Conservation (phyloP, 352 stramenopile genomes). For the Pythium pyrilobum region DNA sequence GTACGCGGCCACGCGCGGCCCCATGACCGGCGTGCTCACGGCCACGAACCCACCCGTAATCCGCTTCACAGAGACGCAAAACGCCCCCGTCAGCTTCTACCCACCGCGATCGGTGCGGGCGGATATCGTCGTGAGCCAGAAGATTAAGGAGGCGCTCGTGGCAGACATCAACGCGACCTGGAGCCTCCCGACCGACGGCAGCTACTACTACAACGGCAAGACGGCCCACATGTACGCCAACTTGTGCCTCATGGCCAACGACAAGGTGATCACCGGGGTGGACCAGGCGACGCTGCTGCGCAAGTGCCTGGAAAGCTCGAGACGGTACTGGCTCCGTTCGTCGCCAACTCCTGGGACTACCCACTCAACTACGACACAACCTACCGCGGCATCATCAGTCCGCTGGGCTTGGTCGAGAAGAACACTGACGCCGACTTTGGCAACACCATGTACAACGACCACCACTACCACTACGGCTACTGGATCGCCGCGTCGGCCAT, state of each 20-base stretch:
- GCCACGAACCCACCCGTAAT: conserved; percentile 40
- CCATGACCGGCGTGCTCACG: conserved; percentile 49
- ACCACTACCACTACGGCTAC: conserved; percentile 72
- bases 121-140: conserved; percentile 23
- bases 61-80: conserved; percentile 35
- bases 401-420: conserved; percentile 38
- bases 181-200: conserved; percentile 42
- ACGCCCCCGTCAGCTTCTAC: conserved; percentile 46
- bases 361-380: conserved; percentile 49
- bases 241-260: conserved; percentile 54
- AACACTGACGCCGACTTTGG: conserved; percentile 51
- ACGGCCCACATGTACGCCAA: conserved; percentile 52
- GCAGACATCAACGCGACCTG: conserved; percentile 35
- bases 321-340: conserved; percentile 35
- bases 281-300: conserved; percentile 32
- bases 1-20: conserved; percentile 52
- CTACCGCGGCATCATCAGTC: conserved; percentile 55
- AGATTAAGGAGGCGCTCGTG: conserved; percentile 35
- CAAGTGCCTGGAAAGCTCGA: conserved; percentile 26
- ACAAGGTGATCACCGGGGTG: conserved; percentile 27
- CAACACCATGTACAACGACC: conserved; percentile 69
- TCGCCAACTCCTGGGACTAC: conserved; percentile 42
- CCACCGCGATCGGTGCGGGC: conserved; percentile 29
- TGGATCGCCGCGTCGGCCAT: conserved; percentile 47
- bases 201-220: conserved; percentile 70